Evolutionary conservation across 148 eudicot genomes (phyloP), one percentile per base, ranked within the genome.

Genomic region (Talinum fruticosum): DNA sequence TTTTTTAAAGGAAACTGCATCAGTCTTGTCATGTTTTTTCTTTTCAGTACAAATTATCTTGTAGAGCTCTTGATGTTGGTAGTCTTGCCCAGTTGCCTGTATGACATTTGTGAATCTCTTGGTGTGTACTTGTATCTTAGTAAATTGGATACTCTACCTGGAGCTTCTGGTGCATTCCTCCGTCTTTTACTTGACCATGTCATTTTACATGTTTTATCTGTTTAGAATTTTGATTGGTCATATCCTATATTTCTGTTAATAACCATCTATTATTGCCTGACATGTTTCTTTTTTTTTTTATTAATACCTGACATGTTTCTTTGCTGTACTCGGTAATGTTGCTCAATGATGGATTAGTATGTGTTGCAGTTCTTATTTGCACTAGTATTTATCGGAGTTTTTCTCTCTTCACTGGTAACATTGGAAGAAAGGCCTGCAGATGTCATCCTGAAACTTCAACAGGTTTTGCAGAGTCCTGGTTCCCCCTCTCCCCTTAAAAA

Each of bases 361-460:
- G 24, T 75, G 44, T 72, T 88, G 90, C 97, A 95, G 99, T 91
- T 93, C 49, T 12, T 96, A 73, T 96, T 93, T 82, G 87, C 99
- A 33, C 99, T 97, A 19, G 38, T 78, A 66, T 96, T 96, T 73
- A 90, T 96, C 66, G 99, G 93, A 78, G 85, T 85, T 71, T n/a
- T 96, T 83, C 87, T 93, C 72, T 83, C 99, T n/a, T 62, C 90
- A 21, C 76, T 91, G 79, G 79, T 91, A 69, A 87, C 90, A 33
- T 83, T 96, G 30, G 99, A 93, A 88, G 99, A 97, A 41, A 85
- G 86, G 83, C 87, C 97, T 34, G 86, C 93, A 73, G 75, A 86
- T 80, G 94, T 93, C 75, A 79, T 90, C 70, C 99, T 97, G n/a
- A 96, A 96, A 86, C 94, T 96, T 75, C 82, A 89, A 69, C 99